Evolutionary conservation across 2,329 filamentous ascomycete species (phyloP).

Genomic region (Talaromyces islandicus): DNA sequence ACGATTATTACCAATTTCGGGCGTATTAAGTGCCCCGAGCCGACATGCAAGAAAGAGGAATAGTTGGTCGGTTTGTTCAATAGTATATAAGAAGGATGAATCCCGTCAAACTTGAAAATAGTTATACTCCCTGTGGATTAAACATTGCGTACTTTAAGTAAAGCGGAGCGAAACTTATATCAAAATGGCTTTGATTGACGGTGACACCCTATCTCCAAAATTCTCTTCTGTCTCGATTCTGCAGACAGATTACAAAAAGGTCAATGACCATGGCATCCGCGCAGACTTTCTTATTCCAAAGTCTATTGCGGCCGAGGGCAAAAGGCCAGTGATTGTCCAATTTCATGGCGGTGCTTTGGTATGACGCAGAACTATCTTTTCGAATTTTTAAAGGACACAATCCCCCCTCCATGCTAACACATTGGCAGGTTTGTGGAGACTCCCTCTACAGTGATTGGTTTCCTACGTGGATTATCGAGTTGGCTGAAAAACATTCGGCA

Average conservation of each 20-base stretch:
- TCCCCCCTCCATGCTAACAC: background rate
- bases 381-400: background rate
- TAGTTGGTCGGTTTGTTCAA: no score
- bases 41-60: no score
- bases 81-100: background rate
- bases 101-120: background rate
- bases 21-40: no score
- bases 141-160: background rate
- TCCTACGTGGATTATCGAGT: slow-evolving; percentile 28
- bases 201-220: background rate
- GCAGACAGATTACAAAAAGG: slow-evolving; percentile 4
- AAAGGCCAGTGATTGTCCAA: slow-evolving; percentile 5
- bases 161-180: background rate
- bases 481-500: slow-evolving; percentile 29
- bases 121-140: background rate
- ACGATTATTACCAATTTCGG: no score
- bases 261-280: slow-evolving; percentile 5
- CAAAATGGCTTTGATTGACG: slow-evolving; percentile 2
- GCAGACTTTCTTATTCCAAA: slow-evolving; percentile 8
- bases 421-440: slow-evolving; percentile 3
- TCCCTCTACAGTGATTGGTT: slow-evolving; percentile 17
- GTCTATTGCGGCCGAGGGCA: background rate
- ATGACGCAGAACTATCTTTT: background rate
- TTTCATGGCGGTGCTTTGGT: slow-evolving; percentile 11
- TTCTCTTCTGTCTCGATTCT: slow-evolving; percentile 4